These are phyloP conservation scores for Babesia ovis DNA, from an alignment of 169 alveolate genomes.

Conservation along the genomic window DNA sequence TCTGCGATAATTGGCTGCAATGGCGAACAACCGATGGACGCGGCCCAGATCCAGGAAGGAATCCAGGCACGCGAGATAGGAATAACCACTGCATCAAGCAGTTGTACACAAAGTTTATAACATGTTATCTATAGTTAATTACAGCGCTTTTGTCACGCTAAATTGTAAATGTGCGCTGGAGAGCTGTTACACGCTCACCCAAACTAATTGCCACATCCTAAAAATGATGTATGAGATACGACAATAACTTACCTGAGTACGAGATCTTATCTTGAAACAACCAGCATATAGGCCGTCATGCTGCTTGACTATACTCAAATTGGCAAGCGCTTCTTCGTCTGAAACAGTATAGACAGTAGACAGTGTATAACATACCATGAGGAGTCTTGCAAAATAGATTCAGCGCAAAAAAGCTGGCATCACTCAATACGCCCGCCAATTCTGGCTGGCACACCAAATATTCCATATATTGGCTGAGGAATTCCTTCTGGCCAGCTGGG, in stretches of 20 bases:
- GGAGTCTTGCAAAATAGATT: conserved; percentile 89
- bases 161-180: conserved; percentile 36
- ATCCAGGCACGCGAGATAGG: conserved; percentile 17
- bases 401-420: conserved; percentile 82
- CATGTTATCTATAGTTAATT: background rate
- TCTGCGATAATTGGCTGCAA: background rate
- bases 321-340: conserved; percentile 92
- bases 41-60: conserved; percentile 7
- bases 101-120: background rate
- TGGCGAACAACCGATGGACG: background rate
- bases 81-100: conserved; percentile 1
- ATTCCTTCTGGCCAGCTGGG: conserved; percentile 39
- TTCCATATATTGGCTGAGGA: conserved; percentile 55
- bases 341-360: background rate
- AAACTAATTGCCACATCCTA: conserved; percentile 48
- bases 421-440: conserved; percentile 22
- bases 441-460: conserved; percentile 62
- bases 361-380: conserved; percentile 53
- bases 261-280: conserved; percentile 68
- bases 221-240: background rate
- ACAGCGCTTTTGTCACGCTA: conserved; percentile 7
- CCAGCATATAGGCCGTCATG: conserved; percentile 68
- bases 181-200: conserved; percentile 48
- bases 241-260: conserved; percentile 64
- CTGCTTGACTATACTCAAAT: conserved; percentile 79